Conservation (phyloP, 768 basidiomycete species). For the Postia placenta region DNA sequence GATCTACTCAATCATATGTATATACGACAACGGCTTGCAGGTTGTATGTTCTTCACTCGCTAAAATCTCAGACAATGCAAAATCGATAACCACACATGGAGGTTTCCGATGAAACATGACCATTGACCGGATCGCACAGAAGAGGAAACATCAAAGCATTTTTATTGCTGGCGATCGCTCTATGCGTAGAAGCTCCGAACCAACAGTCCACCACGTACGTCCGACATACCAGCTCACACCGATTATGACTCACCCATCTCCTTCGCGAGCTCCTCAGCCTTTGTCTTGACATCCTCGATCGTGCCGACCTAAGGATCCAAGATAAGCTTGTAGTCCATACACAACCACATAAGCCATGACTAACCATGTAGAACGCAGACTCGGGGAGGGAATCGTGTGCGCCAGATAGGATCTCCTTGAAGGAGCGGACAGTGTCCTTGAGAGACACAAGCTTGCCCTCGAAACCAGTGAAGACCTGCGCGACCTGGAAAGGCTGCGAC, state of each 20-base stretch:
- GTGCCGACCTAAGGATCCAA: constrained; percentile 57
- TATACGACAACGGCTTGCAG: no score
- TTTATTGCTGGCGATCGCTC: constrained; percentile 1
- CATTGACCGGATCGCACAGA: no score
- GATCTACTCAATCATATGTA: no score
- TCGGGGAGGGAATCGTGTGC: constrained; percentile 87
- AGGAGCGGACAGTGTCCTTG: constrained; percentile 94
- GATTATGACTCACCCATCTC: constrained; percentile 60
- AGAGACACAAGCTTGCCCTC: constrained; percentile 96
- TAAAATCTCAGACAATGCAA: not conserved
- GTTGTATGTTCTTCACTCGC: not conserved
- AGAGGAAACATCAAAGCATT: not conserved
- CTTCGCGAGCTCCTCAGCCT: constrained; percentile 97
- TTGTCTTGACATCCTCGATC: constrained; percentile 93
- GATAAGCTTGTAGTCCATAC: constrained; percentile 4
- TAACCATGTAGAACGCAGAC: constrained; percentile 95
- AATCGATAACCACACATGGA: no score
- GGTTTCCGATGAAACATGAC: no score
- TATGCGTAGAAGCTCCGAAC: not conserved
- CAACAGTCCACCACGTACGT: not conserved
- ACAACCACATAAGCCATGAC: constrained; percentile 11
- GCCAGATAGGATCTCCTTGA: constrained; percentile 96
- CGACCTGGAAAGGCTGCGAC: constrained; percentile 99
- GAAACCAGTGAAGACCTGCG: constrained; percentile 99
- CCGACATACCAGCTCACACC: not conserved